Evolutionary conservation across 495 filamentous ascomycete species (phyloP).

Genomic region (Lophium mytilinum): DNA sequence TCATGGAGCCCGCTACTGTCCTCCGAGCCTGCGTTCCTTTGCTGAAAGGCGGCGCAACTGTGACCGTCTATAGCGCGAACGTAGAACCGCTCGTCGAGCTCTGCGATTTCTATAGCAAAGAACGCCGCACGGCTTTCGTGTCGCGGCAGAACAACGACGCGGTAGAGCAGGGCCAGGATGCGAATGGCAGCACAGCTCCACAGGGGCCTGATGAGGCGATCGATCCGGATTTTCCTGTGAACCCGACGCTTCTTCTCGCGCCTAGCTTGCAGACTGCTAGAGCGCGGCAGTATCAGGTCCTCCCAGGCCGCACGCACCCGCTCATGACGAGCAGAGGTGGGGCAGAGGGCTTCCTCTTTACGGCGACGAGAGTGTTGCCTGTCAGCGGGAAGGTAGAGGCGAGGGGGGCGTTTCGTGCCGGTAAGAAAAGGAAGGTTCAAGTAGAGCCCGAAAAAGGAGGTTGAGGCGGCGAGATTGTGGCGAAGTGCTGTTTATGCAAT

Average conservation of each 20-base stretch:
- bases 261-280: constrained; percentile 71
- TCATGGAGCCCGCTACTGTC: constrained; percentile 71
- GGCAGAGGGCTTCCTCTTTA: constrained; percentile 85
- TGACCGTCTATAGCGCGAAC: constrained; percentile 74
- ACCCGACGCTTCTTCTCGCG: constrained; percentile 74
- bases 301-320: constrained; percentile 88
- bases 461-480: too few species aligned
- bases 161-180: constrained; percentile 3
- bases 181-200: neutral
- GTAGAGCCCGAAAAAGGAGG: too few species aligned
- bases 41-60: constrained; percentile 69
- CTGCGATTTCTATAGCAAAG: constrained; percentile 71
- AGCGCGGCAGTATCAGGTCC: constrained; percentile 74
- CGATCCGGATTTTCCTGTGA: constrained; percentile 65
- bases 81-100: constrained; percentile 68
- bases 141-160: constrained; percentile 1
- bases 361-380: constrained; percentile 71
- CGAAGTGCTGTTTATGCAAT: too few species aligned
- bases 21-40: constrained; percentile 67
- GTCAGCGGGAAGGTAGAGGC: constrained; percentile 70
- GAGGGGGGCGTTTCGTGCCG: constrained; percentile 54
- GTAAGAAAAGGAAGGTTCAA: constrained; percentile 47
- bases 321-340: constrained; percentile 84
- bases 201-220: constrained; percentile 31
- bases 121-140: constrained; percentile 65